Evolutionary conservation across 2,329 filamentous ascomycete species (phyloP).

Genomic region (Claviceps digitariae): DNA sequence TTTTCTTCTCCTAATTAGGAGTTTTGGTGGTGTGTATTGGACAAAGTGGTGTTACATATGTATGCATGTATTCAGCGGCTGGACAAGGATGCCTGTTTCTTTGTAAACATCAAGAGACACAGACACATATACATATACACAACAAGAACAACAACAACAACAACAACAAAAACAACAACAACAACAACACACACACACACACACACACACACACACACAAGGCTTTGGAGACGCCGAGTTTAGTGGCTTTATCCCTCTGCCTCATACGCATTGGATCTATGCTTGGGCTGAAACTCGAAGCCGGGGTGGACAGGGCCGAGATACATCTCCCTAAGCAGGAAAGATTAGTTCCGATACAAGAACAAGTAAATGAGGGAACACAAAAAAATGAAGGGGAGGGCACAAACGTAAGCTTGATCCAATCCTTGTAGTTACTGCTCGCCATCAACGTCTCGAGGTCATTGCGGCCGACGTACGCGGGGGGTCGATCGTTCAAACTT

Average conservation of each 20-base stretch:
- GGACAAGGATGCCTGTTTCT: no score
- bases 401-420: conserved; percentile 92
- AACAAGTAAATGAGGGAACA: neutral
- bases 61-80: no score
- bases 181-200: no score
- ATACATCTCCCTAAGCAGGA: conserved; percentile 72
- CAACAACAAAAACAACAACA: no score
- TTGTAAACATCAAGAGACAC: no score
- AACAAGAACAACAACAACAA: no score
- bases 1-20: no score
- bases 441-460: conserved; percentile 89
- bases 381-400: neutral
- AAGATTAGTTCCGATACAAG: neutral
- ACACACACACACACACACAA: no score
- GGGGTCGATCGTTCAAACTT: conserved; percentile 76
- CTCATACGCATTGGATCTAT: conserved; percentile 88
- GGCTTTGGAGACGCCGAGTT: no score
- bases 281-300: conserved; percentile 93
- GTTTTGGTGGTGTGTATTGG: no score
- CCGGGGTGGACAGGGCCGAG: conserved; percentile 77
- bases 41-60: no score
- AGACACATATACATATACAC: no score
- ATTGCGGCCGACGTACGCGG: conserved; percentile 68
- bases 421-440: conserved; percentile 87
- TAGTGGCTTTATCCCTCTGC: conserved; percentile 43